Percentiles rank a stretch among this genome's conserved stretches.
Conservation (phyloP, 2,329 filamentous ascomycete genomes). For the Decorospora gaudefroyi region DNA sequence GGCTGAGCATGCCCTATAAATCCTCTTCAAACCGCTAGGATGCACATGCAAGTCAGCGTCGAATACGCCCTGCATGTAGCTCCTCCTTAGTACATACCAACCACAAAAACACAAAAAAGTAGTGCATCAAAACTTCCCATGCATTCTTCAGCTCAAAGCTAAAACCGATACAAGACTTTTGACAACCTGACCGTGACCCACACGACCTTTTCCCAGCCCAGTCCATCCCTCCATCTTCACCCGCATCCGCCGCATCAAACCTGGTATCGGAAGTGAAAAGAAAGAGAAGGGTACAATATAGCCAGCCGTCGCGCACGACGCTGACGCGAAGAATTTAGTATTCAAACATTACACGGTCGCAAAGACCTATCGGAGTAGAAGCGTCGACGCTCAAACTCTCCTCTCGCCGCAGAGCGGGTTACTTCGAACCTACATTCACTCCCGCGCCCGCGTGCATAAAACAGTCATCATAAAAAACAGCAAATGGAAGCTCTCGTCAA, state of each 20-base stretch:
- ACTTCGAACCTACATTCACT: too few relatives aligned
- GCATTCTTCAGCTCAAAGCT: not conserved
- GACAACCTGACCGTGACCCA: constrained; percentile 12
- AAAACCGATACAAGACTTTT: constrained; percentile 19
- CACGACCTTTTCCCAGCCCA: constrained; percentile 2
- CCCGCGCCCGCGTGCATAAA: constrained; percentile 12
- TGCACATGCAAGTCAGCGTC: not conserved
- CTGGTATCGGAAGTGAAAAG: constrained; percentile 31
- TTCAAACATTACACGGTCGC: constrained; percentile 46
- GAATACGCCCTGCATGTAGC: too few relatives aligned
- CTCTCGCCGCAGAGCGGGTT: constrained; percentile 7
- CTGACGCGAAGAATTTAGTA: constrained; percentile 29
- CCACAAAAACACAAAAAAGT: not conserved
- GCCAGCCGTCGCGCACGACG: constrained; percentile 6
- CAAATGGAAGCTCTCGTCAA: constrained; percentile 13
- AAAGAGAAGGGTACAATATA: constrained; percentile 38
- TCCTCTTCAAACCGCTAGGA: not conserved
- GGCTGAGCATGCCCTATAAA: too few relatives aligned
- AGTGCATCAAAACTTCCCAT: not conserved
- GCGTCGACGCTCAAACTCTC: constrained; percentile 34
- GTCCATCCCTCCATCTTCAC: constrained; percentile 1
- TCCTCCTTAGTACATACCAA: too few relatives aligned
- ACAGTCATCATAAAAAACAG: constrained; percentile 17
- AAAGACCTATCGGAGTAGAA: constrained; percentile 29
- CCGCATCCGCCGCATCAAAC: constrained; percentile 18